phyloP scores from a whole-genome alignment of 768 basidiomycete genomes.

The Phlebiopsis gigantea region DNA sequence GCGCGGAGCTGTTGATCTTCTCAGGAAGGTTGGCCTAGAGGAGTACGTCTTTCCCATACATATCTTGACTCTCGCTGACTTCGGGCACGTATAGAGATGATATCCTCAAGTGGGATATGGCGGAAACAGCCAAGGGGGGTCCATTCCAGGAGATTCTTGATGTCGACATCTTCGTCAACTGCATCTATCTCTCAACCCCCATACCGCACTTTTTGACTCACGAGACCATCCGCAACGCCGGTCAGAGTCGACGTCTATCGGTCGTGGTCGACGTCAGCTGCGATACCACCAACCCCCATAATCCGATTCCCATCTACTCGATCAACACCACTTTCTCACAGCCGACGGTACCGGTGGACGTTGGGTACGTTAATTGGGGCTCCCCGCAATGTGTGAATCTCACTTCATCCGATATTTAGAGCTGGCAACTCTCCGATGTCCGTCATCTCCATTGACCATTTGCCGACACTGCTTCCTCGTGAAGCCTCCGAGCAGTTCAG shows the following conservation, averaged over 20 bases:
- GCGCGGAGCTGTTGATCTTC: constrained; percentile 90
- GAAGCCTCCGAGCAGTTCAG: constrained; percentile 98
- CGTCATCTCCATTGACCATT: constrained; percentile 94
- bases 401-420: constrained; percentile 29
- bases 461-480: constrained; percentile 90
- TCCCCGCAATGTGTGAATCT: background rate
- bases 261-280: constrained; percentile 97
- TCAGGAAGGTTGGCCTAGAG: constrained; percentile 89
- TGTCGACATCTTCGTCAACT: constrained; percentile 98
- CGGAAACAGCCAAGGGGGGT: constrained; percentile 93
- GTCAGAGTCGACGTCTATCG: constrained; percentile 58
- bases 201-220: constrained; percentile 81
- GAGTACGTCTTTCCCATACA: constrained; percentile 55
- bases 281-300: constrained; percentile 98
- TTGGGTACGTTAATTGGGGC: constrained; percentile 50
- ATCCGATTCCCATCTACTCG: constrained; percentile 92
- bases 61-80: background rate
- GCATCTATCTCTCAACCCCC: constrained; percentile 88
- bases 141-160: constrained; percentile 94
- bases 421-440: constrained; percentile 62
- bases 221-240: constrained; percentile 68
- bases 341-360: constrained; percentile 84
- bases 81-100: constrained; percentile 56
- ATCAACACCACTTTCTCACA: constrained; percentile 92
- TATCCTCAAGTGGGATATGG: constrained; percentile 97